These are phyloP conservation scores for Panellus pusillus DNA, from an alignment of 768 basidiomycete species.

Conservation along the genomic window DNA sequence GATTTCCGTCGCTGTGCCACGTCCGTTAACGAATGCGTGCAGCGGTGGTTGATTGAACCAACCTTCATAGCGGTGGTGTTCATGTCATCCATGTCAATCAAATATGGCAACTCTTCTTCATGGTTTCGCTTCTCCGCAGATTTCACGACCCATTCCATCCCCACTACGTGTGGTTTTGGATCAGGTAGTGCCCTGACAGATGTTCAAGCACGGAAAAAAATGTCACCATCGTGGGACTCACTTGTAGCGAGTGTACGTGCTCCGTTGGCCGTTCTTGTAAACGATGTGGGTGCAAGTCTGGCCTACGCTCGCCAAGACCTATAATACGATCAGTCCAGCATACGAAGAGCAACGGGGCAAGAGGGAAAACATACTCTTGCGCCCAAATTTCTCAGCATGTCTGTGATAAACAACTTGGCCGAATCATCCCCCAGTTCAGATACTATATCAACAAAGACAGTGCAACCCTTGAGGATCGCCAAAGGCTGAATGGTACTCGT, in stretches of 20 bases:
- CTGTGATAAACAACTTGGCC: constrained; percentile 78
- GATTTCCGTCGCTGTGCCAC: constrained; percentile 64
- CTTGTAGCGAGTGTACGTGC: constrained; percentile 74
- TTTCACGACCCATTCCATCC: constrained; percentile 88
- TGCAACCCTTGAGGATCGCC: constrained; percentile 68
- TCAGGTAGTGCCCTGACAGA: constrained; percentile 48
- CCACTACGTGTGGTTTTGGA: constrained; percentile 72
- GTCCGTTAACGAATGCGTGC: neutral
- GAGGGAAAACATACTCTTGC: constrained; percentile 59
- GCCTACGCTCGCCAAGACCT: constrained; percentile 67
- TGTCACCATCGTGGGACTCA: constrained; percentile 28
- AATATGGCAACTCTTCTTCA: constrained; percentile 65
- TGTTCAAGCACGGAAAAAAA: neutral
- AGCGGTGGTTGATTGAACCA: constrained; percentile 6
- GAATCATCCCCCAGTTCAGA: constrained; percentile 78
- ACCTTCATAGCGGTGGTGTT: constrained; percentile 71
- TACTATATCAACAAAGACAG: constrained; percentile 85
- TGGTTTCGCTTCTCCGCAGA: constrained; percentile 68
- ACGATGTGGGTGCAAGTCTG: constrained; percentile 82
- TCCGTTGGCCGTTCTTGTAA: constrained; percentile 78
- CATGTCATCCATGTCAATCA: constrained; percentile 60
- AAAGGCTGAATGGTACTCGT: constrained; percentile 33
- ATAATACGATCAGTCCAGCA: neutral
- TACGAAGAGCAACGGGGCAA: neutral
- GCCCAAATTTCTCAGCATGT: constrained; percentile 79